phyloP scores from a whole-genome alignment of 1,284 basidiomycete genomes.

The Cutaneotrichosporon cyanovorans region DNA sequence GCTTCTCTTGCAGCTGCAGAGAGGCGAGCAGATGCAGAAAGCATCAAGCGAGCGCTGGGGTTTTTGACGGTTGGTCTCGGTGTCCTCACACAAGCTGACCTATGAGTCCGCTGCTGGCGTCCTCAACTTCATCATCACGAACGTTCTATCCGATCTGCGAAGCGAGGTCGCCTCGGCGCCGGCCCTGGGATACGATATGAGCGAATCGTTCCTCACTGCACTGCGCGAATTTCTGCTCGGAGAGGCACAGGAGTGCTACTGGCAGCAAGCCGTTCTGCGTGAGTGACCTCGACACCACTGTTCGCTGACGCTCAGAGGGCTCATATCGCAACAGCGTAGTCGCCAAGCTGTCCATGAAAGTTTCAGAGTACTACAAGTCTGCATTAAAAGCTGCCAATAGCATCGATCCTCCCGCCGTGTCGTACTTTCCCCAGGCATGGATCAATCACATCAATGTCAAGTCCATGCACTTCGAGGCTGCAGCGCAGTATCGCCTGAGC shows the following conservation, averaged over 20 bases:
- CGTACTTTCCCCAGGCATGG: constrained; percentile 60
- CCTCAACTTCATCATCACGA: constrained; percentile 57
- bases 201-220: constrained; percentile 55
- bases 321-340: constrained; percentile 75
- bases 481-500: constrained; percentile 81
- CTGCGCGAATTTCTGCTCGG: constrained; percentile 77
- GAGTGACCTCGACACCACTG: constrained; percentile 17
- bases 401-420: constrained; percentile 46
- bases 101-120: constrained; percentile 67
- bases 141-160: constrained; percentile 54
- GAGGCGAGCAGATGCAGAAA: constrained; percentile 63
- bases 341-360: constrained; percentile 72
- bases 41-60: constrained; percentile 61
- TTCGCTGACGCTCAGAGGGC: constrained; percentile 49
- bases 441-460: constrained; percentile 75
- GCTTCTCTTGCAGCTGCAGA: constrained; percentile 49
- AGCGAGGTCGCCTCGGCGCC: constrained; percentile 48
- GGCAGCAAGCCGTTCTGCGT: constrained; percentile 88
- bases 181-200: constrained; percentile 54
- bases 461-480: constrained; percentile 76
- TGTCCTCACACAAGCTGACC: not conserved
- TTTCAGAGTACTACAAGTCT: constrained; percentile 60
- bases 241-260: constrained; percentile 93
- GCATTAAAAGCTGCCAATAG: constrained; percentile 54
- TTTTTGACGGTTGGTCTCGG: constrained; percentile 60